phyloP scores from a whole-genome alignment of 805 yeast genomes.

The Kluyveromyces wickerhamii region DNA sequence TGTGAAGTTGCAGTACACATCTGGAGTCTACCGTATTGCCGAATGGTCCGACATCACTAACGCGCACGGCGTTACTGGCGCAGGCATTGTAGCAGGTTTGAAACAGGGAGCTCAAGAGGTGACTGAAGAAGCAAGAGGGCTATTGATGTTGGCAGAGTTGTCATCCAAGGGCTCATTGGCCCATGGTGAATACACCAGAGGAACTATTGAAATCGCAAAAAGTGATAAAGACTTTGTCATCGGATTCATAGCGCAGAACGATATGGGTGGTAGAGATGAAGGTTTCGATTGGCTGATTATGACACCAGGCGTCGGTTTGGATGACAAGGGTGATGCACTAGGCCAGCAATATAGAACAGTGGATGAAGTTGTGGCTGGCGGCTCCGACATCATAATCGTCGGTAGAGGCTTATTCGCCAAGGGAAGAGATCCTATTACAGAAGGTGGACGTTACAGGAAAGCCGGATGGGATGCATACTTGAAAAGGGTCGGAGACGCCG shows the following conservation, averaged over 20 bases:
- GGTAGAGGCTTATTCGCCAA: conserved; percentile 95
- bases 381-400: conserved; percentile 95
- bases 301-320: conserved; percentile 99
- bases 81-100: conserved; percentile 84
- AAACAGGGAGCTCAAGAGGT: conserved; percentile 67
- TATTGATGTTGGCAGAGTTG: conserved; percentile 90
- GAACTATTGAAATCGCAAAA: conserved; percentile 87
- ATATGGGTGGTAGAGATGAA: conserved; percentile 74
- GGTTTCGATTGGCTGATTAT: conserved; percentile 93
- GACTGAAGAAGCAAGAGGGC: conserved; percentile 73
- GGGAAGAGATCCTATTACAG: conserved; percentile 83
- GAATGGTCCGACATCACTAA: conserved; percentile 96
- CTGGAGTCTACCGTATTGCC: conserved; percentile 85
- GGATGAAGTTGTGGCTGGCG: conserved; percentile 68
- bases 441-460: conserved; percentile 78
- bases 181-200: conserved; percentile 77
- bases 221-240: conserved; percentile 82
- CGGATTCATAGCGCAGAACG: conserved; percentile 92
- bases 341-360: conserved; percentile 98
- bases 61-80: conserved; percentile 96
- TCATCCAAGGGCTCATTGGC: conserved; percentile 93
- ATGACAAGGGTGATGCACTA: conserved; percentile 88
- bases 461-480: conserved; percentile 95
- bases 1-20: conserved; percentile 85
- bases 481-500: conserved; percentile 27